Conservation (phyloP, 2,329 filamentous ascomycete genomes). For the Fusarium tricinctum region DNA sequence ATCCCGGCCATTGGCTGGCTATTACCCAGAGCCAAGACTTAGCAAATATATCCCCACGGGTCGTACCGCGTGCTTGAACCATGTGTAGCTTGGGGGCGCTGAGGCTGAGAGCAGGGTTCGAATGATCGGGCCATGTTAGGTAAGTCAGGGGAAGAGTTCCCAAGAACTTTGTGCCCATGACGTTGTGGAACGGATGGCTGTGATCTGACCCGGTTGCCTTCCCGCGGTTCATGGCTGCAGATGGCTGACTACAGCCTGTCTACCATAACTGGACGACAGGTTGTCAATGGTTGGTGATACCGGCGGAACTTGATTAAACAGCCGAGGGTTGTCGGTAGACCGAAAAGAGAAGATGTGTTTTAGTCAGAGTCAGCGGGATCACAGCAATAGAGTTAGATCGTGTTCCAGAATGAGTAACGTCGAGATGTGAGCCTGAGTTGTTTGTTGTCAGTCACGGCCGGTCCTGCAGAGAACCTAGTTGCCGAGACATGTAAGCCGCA, state of each 20-base stretch:
- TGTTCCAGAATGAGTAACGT: conserved; percentile 10
- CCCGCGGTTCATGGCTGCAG: conserved; percentile 32
- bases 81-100: conserved; percentile 31
- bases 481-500: conserved; percentile 24
- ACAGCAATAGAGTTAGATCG: not conserved
- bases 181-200: conserved; percentile 17
- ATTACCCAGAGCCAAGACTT: conserved; percentile 11
- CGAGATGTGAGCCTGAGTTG: conserved; percentile 12
- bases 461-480: conserved; percentile 12
- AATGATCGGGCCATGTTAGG: conserved; percentile 30
- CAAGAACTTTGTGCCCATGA: conserved; percentile 7
- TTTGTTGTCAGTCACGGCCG: not conserved
- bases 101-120: conserved; percentile 9
- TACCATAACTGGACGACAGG: conserved; percentile 26
- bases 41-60: conserved; percentile 25
- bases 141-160: conserved; percentile 28
- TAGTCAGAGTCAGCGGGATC: conserved; percentile 31
- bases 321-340: conserved; percentile 28
- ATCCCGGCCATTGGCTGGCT: conserved; percentile 14
- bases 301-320: conserved; percentile 38
- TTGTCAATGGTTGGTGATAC: conserved; percentile 13
- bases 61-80: conserved; percentile 31
- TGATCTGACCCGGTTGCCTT: conserved; percentile 14
- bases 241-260: conserved; percentile 18
- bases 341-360: not conserved